Evolutionary conservation across 257 asterid genomes (phyloP).

Genomic region (Gardenia jasminoides): DNA sequence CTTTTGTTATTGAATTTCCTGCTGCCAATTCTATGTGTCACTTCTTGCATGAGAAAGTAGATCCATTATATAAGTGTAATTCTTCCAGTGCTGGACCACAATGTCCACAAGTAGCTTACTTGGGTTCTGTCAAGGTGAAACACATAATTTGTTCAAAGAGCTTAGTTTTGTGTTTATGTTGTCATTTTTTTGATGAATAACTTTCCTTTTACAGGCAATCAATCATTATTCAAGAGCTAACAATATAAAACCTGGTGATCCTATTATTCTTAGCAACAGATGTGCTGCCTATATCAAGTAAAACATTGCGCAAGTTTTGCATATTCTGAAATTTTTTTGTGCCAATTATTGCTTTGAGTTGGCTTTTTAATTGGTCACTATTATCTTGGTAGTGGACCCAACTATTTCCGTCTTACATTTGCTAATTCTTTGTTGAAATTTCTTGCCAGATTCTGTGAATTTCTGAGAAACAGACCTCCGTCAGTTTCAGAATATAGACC

Average conservation of each 20-base stretch:
- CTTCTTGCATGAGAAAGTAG: background rate
- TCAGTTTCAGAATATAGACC: slow-evolving; percentile 79
- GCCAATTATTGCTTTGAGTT: slow-evolving; percentile 2
- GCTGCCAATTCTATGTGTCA: background rate
- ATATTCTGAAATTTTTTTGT: background rate
- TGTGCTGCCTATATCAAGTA: slow-evolving; percentile 87
- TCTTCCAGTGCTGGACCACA: background rate
- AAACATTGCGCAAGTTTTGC: slow-evolving; percentile 1
- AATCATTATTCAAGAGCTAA: slow-evolving; percentile 73
- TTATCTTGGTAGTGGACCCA: slow-evolving; percentile 12
- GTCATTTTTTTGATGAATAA: slow-evolving; percentile 10
- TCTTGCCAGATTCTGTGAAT: slow-evolving; percentile 61
- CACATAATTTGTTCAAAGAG: background rate
- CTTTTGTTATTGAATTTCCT: background rate
- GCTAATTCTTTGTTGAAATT: background rate
- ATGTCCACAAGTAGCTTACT: background rate
- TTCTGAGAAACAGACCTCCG: slow-evolving; percentile 72
- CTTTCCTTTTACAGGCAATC: slow-evolving; percentile 56
- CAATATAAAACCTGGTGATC: slow-evolving; percentile 70
- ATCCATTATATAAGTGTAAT: background rate
- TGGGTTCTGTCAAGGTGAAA: background rate
- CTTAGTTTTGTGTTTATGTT: background rate
- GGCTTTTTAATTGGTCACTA: background rate
- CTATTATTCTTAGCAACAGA: slow-evolving; percentile 72
- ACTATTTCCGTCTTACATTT: background rate